phyloP scores from a whole-genome alignment of 495 filamentous ascomycete genomes.

The Hypoxylon rickii region DNA sequence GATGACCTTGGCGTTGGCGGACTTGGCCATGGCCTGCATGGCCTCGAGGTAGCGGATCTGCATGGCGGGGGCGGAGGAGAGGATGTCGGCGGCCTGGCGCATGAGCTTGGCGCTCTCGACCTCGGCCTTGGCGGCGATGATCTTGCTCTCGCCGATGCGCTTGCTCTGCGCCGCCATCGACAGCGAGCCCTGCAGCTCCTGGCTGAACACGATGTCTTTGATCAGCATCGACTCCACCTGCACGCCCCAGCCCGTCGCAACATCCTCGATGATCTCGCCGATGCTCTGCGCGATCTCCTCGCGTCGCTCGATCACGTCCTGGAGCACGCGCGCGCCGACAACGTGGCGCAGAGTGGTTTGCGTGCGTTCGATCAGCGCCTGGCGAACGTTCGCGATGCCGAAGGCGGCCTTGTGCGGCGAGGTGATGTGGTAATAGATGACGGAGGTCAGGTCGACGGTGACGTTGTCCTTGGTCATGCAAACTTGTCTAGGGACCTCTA shows the following conservation, averaged over 20 bases:
- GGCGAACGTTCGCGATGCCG: conserved; percentile 90
- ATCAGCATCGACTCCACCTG: conserved; percentile 98
- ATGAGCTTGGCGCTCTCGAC: conserved; percentile 97
- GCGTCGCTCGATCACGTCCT: conserved; percentile 98
- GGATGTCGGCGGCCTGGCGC: conserved; percentile 96
- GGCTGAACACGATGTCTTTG: conserved; percentile 98
- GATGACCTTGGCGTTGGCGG: conserved; percentile 94
- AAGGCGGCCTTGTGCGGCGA: conserved; percentile 97
- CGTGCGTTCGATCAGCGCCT: conserved; percentile 94
- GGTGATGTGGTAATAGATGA: conserved; percentile 98
- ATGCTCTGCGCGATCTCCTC: conserved; percentile 96
- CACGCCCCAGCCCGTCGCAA: conserved; percentile 92
- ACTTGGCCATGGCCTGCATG: conserved; percentile 99
- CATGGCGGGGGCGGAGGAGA: conserved; percentile 93
- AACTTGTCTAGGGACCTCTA: conserved; percentile 91
- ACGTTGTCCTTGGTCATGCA: conserved; percentile 99
- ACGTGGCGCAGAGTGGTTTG: conserved; percentile 98
- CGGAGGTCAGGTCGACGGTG: conserved; percentile 86
- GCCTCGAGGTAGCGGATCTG: conserved; percentile 98
- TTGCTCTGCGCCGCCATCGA: conserved; percentile 99
- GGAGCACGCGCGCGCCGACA: conserved; percentile 91
- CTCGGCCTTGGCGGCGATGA: conserved; percentile 94
- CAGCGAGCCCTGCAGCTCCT: conserved; percentile 94
- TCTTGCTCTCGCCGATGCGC: conserved; percentile 97
- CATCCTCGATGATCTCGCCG: conserved; percentile 96